A percentile compares a stretch with the other conserved stretches of the same genome.
These are phyloP conservation scores for Dendrobium chrysotoxum DNA, from an alignment of 106 monocot species.

Conservation along the genomic window DNA sequence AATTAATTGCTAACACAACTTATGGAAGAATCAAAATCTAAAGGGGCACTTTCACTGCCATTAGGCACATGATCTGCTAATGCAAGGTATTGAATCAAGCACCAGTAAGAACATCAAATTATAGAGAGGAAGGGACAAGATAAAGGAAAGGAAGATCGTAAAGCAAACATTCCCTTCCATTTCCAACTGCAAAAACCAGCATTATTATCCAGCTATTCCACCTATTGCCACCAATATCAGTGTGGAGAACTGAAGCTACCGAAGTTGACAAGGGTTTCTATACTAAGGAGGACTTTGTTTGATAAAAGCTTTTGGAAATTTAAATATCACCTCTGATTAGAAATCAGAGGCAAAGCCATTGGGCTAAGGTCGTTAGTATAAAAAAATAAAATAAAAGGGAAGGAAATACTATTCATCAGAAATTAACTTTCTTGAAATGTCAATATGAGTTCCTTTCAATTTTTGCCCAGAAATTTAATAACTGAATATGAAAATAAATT, in stretches of 20 bases:
- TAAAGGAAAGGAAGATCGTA: not conserved
- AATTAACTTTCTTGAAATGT: not conserved
- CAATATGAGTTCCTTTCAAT: not conserved
- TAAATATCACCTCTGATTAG: not conserved
- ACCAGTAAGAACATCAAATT: not conserved
- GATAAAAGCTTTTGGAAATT: not conserved
- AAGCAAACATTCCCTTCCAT: not conserved
- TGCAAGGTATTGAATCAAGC: not conserved
- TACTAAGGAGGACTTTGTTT: not conserved
- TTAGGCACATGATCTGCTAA: not conserved
- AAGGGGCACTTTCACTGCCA: not conserved
- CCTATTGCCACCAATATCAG: not conserved
- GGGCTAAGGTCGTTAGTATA: not conserved
- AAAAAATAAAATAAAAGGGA: not conserved
- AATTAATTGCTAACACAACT: too few relatives aligned
- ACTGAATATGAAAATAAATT: not conserved
- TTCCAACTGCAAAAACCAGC: not conserved
- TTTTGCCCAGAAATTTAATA: not conserved
- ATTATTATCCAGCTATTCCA: not conserved
- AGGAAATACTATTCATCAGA: not conserved
- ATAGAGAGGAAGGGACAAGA: not conserved
- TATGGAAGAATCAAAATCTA: too few relatives aligned
- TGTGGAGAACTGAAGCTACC: not conserved
- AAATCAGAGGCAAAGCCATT: not conserved
- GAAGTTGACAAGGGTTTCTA: not conserved